Evolutionary conservation across 352 stramenopile genomes (phyloP).

Genomic region (Phytophthora macrochlamydospora): DNA sequence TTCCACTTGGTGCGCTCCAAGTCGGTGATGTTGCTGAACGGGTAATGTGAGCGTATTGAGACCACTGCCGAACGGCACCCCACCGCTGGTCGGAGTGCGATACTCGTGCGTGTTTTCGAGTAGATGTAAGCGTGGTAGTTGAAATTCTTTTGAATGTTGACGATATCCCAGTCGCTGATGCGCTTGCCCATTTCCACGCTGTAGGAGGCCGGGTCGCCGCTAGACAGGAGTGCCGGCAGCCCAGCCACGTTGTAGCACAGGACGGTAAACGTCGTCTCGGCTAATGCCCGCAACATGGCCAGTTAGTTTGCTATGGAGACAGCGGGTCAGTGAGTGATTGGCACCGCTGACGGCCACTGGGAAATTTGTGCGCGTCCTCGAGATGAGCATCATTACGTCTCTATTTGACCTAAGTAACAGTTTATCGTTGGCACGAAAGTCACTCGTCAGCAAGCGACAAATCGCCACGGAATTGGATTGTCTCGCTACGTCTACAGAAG

Average conservation of each 20-base stretch:
- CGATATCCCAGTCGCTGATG: slow-evolving; percentile 33
- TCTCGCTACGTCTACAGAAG: no score
- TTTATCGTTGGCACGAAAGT: no score
- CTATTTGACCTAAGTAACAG: no score
- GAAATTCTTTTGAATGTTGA: slow-evolving; percentile 43
- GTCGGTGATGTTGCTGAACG: slow-evolving; percentile 36
- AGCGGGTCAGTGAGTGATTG: no score
- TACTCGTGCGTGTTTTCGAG: slow-evolving; percentile 41
- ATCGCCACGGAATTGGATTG: no score
- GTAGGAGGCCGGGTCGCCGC: slow-evolving; percentile 39
- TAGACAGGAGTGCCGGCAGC: slow-evolving; percentile 45
- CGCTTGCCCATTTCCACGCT: slow-evolving; percentile 47
- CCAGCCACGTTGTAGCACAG: slow-evolving; percentile 37
- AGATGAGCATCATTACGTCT: no score
- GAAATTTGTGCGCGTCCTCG: no score
- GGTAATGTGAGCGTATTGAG: slow-evolving; percentile 46
- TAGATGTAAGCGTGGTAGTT: slow-evolving; percentile 45
- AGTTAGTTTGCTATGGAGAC: no score
- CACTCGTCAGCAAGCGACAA: no score
- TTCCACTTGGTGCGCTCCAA: slow-evolving; percentile 49
- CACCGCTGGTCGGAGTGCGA: slow-evolving; percentile 43
- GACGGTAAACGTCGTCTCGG: slow-evolving; percentile 20
- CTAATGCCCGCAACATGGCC: slow-evolving; percentile 23
- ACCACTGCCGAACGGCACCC: slow-evolving; percentile 43
- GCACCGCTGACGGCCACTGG: no score